phyloP scores from a whole-genome alignment of 495 filamentous ascomycete genomes.

The Penicillium simplicissimum region DNA sequence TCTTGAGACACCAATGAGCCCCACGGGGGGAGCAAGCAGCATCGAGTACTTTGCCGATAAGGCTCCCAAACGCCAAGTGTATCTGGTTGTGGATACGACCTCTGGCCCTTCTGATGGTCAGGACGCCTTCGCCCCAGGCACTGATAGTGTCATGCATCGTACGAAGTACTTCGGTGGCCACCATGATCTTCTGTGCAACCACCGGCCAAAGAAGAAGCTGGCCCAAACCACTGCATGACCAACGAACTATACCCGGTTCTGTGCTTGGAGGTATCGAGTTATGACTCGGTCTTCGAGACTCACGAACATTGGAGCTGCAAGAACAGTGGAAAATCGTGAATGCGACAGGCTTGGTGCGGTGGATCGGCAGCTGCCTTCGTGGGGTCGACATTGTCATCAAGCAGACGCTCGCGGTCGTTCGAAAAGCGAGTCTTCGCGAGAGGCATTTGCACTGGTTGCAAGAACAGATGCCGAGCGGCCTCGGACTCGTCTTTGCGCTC shows the following conservation, averaged over 20 bases:
- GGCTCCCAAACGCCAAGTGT: conserved; percentile 67
- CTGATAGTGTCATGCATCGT: conserved; percentile 79
- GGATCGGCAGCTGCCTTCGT: conserved; percentile 49
- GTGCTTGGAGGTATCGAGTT: conserved; percentile 85
- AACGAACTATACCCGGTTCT: conserved; percentile 62
- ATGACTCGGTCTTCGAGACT: conserved; percentile 79
- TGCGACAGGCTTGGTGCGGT: conserved; percentile 65
- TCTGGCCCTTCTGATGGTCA: conserved; percentile 87
- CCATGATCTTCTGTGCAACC: conserved; percentile 81
- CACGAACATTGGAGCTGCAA: conserved; percentile 79
- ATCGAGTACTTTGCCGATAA: conserved; percentile 63
- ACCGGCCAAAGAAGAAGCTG: conserved; percentile 43
- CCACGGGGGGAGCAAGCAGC: conserved; percentile 70
- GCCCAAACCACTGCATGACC: conserved; percentile 26
- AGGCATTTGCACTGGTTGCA: conserved; percentile 65
- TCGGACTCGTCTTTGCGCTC: conserved; percentile 79
- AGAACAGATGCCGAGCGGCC: conserved; percentile 86
- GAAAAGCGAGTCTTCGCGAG: conserved; percentile 72
- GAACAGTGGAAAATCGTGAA: conserved; percentile 68
- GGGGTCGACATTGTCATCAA: conserved; percentile 28
- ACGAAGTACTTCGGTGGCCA: conserved; percentile 94
- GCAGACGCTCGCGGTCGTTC: conserved; percentile 55
- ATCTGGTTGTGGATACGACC: conserved; percentile 77
- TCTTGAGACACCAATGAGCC: conserved; percentile 86
- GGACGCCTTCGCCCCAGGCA: conserved; percentile 75